A percentile compares a stretch with the other conserved stretches of the same genome.
Evolutionary conservation across 768 basidiomycete genomes (phyloP).

Genomic region (button mushroom (Agaricus bisporus)): DNA sequence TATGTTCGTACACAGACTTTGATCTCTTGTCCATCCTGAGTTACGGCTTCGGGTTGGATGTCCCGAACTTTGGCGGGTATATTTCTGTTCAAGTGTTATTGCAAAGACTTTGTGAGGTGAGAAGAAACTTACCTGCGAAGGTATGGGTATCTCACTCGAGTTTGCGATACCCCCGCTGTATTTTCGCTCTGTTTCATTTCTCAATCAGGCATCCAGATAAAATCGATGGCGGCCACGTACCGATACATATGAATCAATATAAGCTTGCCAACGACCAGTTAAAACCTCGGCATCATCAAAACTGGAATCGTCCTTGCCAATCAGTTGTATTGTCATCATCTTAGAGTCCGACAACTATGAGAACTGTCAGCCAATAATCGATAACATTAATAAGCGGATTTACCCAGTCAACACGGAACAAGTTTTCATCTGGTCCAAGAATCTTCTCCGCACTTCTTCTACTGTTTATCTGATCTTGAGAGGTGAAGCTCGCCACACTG

Average conservation of each 20-base stretch:
- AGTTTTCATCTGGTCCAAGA: conserved; percentile 69
- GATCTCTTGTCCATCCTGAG: conserved; percentile 66
- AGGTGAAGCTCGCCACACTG: conserved; percentile 48
- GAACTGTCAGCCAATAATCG: neutral
- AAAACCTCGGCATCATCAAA: conserved; percentile 73
- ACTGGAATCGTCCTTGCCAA: conserved; percentile 74
- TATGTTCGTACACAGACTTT: conserved; percentile 83
- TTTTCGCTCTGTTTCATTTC: conserved; percentile 39
- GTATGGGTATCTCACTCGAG: conserved; percentile 52
- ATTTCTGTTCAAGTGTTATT: conserved; percentile 27
- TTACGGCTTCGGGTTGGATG: conserved; percentile 36
- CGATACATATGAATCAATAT: conserved; percentile 72
- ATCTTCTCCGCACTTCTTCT: conserved; percentile 65
- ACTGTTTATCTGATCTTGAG: conserved; percentile 66
- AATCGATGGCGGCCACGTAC: conserved; percentile 26
- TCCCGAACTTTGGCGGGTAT: conserved; percentile 28
- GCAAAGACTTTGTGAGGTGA: neutral
- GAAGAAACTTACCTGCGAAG: conserved; percentile 47
- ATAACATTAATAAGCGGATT: conserved; percentile 9
- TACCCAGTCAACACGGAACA: conserved; percentile 82
- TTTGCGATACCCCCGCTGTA: conserved; percentile 46
- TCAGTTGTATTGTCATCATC: conserved; percentile 64
- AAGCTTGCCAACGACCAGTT: conserved; percentile 73
- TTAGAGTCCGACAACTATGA: conserved; percentile 58
- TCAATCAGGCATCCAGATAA: neutral